Base-by-base conservation (phyloP, 1,139 yeast species). In the Arxiozyma slooffiae region DNA sequence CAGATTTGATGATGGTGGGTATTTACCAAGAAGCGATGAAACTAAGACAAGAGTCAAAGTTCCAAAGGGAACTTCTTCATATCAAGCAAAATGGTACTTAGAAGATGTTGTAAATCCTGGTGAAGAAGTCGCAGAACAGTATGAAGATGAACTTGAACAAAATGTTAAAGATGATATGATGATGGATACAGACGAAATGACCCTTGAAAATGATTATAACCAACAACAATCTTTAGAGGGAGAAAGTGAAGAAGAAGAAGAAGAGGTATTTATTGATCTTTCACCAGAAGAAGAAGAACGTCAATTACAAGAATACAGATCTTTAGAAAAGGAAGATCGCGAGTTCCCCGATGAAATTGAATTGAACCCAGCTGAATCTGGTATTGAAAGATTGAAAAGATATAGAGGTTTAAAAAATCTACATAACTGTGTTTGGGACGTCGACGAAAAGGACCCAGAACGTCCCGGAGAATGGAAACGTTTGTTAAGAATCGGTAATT, bases 331-430 rank as follows among this genome's bases (percentile, higher is more conserved):
- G 54, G 97, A 89, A 48, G 97, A 92, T 64, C 76, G 81, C 44
- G 96, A 92, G 60, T 92, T 89, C 73, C 97, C 98, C 0, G 99
- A 94, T 69, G 98, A 94, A 69, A 71, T 90, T 51, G 97, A 94
- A 67, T 71, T 92, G 47, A 78, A 76, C 50, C 97, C 97, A 34
- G 64, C 70, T 5, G 89, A 79, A 58, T 77, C 85, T 11, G 98
- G 87, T 16, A 79, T 77, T 59, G 89, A 88, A 57, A 77, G 87
- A 55, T 73, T 92, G 53, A 69, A 74, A 38, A 78, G 88, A 53
- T 92, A 88, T 68, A 78, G 97, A 67, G 97, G 97, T 52, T 78
- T 90, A 55, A 87, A 87, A 67, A 85, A 86, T 44, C 71, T 94
- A 55, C 81, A 84, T 47, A 81, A 83, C 55, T 82, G 94, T 60